Conservation (phyloP, 148 eudicot species). For the Polygonum maritimum region DNA sequence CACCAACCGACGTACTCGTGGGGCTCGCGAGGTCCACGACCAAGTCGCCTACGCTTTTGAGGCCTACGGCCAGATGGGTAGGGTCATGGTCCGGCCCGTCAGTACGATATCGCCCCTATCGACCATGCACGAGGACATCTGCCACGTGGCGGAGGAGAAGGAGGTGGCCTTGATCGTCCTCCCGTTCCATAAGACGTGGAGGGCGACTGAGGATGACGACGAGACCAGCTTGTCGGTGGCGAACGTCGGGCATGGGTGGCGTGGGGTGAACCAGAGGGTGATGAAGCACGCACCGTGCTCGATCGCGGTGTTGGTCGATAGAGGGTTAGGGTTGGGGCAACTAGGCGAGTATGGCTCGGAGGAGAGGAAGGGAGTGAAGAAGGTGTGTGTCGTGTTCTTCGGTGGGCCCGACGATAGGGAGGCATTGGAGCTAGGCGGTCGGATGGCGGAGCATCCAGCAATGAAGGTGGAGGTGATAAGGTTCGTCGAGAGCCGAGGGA, state of each 20-base stretch:
- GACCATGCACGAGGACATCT: slow-evolving; percentile 58
- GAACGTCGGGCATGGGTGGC: slow-evolving; percentile 41
- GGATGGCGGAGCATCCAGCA: slow-evolving; percentile 53
- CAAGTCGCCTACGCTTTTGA: slow-evolving; percentile 41
- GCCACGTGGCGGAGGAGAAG: slow-evolving; percentile 44
- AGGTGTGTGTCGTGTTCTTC: slow-evolving; percentile 42
- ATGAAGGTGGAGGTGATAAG: slow-evolving; percentile 31
- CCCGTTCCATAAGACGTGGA: slow-evolving; percentile 62
- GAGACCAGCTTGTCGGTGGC: slow-evolving; percentile 25
- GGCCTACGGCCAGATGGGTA: slow-evolving; percentile 48
- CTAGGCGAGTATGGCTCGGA: not conserved
- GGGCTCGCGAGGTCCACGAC: slow-evolving; percentile 25
- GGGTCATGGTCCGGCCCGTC: slow-evolving; percentile 47
- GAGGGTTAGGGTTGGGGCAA: slow-evolving; percentile 44
- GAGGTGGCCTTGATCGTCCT: slow-evolving; percentile 42
- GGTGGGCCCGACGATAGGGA: slow-evolving; percentile 62
- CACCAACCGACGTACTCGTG: not conserved
- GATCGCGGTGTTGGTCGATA: slow-evolving; percentile 55
- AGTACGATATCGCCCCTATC: slow-evolving; percentile 43
- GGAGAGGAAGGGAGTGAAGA: slow-evolving; percentile 1
- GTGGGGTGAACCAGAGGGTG: slow-evolving; percentile 44
- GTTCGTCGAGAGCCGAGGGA: slow-evolving; percentile 3
- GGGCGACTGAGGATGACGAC: slow-evolving; percentile 15
- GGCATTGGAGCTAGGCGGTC: slow-evolving; percentile 38
- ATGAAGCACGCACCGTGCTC: slow-evolving; percentile 56